Evolutionary conservation across 2,329 filamentous ascomycete genomes (phyloP), one percentile per base, ranked within the genome.

Genomic region (Stagonosporopsis cucurbitacearum): DNA sequence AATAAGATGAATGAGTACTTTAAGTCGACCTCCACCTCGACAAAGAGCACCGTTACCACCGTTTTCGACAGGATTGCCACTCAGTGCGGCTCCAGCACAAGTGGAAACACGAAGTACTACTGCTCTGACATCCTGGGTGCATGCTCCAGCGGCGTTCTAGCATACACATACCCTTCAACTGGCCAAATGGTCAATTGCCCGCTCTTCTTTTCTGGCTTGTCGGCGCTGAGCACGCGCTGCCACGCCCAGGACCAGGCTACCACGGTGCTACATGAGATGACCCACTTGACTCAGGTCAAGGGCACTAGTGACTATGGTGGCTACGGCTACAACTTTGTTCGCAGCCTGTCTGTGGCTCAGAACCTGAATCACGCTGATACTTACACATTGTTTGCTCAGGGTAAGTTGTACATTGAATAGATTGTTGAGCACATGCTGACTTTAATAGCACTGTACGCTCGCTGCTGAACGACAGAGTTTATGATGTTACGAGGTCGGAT

Each of bases 341-440:
- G 67, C 8, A 68, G 75, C 3, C 69, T 88, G 58, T 76, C 70
- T 8, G 77, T 78, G 0, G 61, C 73, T 1, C 72, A 82, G 65
- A 85, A 85, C 50, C 66, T 88, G n/a, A 78, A 81, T 61, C 86
- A 89, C 56, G 87, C 87, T 19, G 86, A 89, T 67, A 83, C 81
- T 0, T 88, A 82, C 62, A 77, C 80, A 4, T 69, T 64, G 12
- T 62, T 64, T 17, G 61, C 61, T 23, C 57, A 64, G 26, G 60
- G 60, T 58, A 50, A 54, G 60, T 59, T 12, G 26, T 8, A 46
- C 4, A 20, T 26, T 3, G 12, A 4, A 6, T 32, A n/a, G 11
- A 15, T 32, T 19, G 7, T 4, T 13, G 12, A 3, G 22, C 32
- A 13, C 6, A 26, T 17, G 28, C 50, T 53, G 32, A 53, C n/a